Evolutionary conservation across 2,329 filamentous ascomycete species (phyloP), one percentile per base, ranked within the genome.

Genomic region (Hymenoscyphus fructigenus): DNA sequence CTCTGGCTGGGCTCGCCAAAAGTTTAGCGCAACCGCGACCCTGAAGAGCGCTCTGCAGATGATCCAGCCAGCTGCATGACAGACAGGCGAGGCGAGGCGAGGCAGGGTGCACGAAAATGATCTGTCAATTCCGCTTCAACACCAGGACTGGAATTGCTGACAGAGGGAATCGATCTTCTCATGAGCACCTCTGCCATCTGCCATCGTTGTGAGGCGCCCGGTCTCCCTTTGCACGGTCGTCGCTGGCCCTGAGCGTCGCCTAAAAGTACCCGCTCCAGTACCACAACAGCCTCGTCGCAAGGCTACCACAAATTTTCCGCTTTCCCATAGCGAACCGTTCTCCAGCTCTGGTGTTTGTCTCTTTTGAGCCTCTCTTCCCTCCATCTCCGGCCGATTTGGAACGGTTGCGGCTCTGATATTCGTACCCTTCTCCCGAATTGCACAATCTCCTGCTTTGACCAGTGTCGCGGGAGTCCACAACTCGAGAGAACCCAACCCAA

Each of bases 121-220:
- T 64, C 14, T 59, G 65, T 69, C 67, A 65, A 59, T 53, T 68
- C 63, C 61, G 28, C 34, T 58, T 66, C 61, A 60, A 63, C 62
- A 38, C 66, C 60, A 56, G 62, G 20, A 50, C 53, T 44, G 36
- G 53, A 15, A 17, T n/a, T 59, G 41, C 44, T 23, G 59, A 60
- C 65, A 65, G 62, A 23, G 20, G 20, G 44, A 7, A 50, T 50
- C 26, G 65, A 58, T 57, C 41, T 56, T 29, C 44, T 61, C 61
- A 66, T 41, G 64, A 65, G 32, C 29, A 50, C 17, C 57, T 29
- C 41, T 32, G 4, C 57, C 36, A 14, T 28, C 41, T 26, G 58
- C 10, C 38, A 38, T 55, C 36, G 26, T 47, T 47, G 14, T 44
- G 41, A 62, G 55, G 53, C 44, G 28, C 9, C 14, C 28, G 58